Evolutionary conservation across 257 asterid genomes (phyloP).

Genomic region (Schizonepeta tenuifolia): DNA sequence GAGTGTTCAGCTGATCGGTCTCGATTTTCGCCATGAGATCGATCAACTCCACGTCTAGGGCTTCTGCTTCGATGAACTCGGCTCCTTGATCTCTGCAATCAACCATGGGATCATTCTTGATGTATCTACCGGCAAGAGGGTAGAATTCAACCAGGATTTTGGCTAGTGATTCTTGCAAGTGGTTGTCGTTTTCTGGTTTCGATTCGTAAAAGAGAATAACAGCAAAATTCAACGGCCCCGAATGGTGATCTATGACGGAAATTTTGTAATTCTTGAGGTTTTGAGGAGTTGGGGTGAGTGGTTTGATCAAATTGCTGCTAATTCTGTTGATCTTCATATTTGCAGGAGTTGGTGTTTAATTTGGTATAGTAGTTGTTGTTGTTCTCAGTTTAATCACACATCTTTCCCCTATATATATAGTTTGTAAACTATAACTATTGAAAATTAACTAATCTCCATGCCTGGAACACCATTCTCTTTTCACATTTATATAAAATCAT

Average conservation of each 20-base stretch:
- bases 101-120: neutral
- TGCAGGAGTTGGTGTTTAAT: no score
- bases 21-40: neutral
- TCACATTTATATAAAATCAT: no score
- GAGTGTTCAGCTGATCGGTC: neutral
- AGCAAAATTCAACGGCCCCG: neutral
- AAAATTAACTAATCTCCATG: no score
- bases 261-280: constrained; percentile 17
- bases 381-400: no score
- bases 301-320: neutral
- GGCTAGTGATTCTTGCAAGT: constrained; percentile 4
- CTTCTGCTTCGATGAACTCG: constrained; percentile 29
- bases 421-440: no score
- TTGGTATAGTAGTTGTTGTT: no score
- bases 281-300: neutral
- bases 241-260: neutral
- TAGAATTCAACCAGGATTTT: constrained; percentile 17
- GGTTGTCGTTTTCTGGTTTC: neutral
- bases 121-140: constrained; percentile 33
- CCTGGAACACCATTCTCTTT: no score
- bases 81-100: constrained; percentile 30
- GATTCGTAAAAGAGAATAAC: constrained; percentile 12
- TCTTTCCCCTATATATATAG: no score
- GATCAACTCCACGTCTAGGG: neutral
- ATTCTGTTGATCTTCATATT: neutral